phyloP scores from a whole-genome alignment of 139 green algal genomes.

The Haematococcus sp. region DNA sequence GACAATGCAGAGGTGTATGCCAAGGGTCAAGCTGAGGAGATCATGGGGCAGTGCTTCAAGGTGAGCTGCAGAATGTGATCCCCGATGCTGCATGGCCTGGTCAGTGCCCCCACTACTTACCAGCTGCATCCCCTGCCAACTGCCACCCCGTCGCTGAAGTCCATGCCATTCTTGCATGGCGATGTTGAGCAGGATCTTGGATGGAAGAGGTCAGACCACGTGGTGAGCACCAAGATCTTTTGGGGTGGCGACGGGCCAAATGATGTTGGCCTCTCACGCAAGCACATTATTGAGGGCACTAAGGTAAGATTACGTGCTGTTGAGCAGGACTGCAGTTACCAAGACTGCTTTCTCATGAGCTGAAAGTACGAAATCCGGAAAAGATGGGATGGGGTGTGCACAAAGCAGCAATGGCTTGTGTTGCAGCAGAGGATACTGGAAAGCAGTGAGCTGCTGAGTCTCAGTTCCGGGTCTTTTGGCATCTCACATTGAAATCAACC shows the following conservation, averaged over 20 bases:
- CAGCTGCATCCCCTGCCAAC: neutral
- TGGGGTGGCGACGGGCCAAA: constrained; percentile 66
- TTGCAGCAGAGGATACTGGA: too few species aligned
- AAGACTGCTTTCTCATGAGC: too few species aligned
- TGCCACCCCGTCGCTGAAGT: neutral
- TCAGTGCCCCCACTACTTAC: neutral
- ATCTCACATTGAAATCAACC: too few species aligned
- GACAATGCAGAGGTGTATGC: constrained; percentile 88
- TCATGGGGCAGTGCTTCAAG: constrained; percentile 83
- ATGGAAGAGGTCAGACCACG: constrained; percentile 59
- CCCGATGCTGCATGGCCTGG: too few species aligned
- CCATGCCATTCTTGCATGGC: too few species aligned
- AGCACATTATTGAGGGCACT: constrained; percentile 86
- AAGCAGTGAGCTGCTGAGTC: too few species aligned
- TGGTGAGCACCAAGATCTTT: constrained; percentile 84
- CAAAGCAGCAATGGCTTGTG: too few species aligned
- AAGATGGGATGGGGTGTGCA: too few species aligned
- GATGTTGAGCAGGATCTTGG: constrained; percentile 74
- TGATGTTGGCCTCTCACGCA: constrained; percentile 73
- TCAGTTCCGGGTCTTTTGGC: too few species aligned
- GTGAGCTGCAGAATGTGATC: constrained; percentile 11
- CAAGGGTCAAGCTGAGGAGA: constrained; percentile 65
- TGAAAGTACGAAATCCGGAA: too few species aligned
- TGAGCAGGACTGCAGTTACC: too few species aligned
- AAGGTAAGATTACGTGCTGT: constrained; percentile 32